Evolutionary conservation across 768 basidiomycete genomes (phyloP).

Genomic region (Clitopilus hobsonii): DNA sequence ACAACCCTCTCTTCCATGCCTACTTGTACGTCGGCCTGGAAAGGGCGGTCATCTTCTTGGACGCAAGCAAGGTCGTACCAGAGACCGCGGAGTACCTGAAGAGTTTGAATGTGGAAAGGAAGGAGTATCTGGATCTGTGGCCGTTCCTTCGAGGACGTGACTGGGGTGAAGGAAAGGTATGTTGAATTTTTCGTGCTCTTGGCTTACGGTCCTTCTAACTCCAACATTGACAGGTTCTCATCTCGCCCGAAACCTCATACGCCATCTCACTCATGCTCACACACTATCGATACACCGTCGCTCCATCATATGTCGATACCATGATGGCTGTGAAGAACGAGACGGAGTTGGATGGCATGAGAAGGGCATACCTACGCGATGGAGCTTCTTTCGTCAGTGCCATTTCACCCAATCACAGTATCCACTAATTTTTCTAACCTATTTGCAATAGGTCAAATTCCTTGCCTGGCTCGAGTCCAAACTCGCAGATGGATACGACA

Average conservation of each 20-base stretch:
- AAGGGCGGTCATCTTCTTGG: slow-evolving; percentile 71
- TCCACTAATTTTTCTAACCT: slow-evolving; percentile 5
- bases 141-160: slow-evolving; percentile 66
- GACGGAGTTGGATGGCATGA: slow-evolving; percentile 78
- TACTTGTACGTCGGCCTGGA: slow-evolving; percentile 74
- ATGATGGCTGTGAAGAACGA: slow-evolving; percentile 89
- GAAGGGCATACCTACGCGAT: slow-evolving; percentile 83
- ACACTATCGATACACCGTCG: slow-evolving; percentile 72
- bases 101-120: slow-evolving; percentile 48
- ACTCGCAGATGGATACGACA: slow-evolving; percentile 68
- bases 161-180: slow-evolving; percentile 77
- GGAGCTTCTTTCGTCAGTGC: slow-evolving; percentile 75
- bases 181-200: slow-evolving; percentile 1
- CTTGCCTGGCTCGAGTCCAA: slow-evolving; percentile 89
- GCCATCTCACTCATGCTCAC: slow-evolving; percentile 85
- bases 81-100: slow-evolving; percentile 57
- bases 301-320: slow-evolving; percentile 64
- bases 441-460: slow-evolving; percentile 55
- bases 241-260: slow-evolving; percentile 72
- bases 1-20: slow-evolving; percentile 87
- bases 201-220: background rate
- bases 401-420: slow-evolving; percentile 2
- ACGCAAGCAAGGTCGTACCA: slow-evolving; percentile 55
- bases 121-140: slow-evolving; percentile 79
- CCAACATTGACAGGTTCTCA: slow-evolving; percentile 47